Evolutionary conservation across 305 asterid genomes (phyloP), one percentile per base, ranked within the genome.

Genomic region (Striga hermonthica): DNA sequence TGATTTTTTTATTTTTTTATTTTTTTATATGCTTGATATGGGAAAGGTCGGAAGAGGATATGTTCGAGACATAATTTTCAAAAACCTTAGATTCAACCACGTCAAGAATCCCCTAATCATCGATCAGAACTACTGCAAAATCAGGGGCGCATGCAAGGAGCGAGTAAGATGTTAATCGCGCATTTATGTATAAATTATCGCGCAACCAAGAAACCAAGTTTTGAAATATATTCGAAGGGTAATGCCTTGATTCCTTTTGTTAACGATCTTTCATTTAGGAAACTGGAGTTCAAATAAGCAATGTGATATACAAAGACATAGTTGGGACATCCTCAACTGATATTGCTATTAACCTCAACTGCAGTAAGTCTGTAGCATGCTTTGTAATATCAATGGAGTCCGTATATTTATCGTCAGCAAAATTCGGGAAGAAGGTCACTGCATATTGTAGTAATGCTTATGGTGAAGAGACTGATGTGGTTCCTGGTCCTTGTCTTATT

Each of bases 81-180:
- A 77, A 68, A 87, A 77, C 37, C 77, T 84, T 2, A 4, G 40
- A 35, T 80, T 84, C 72, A 49, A 64, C 53, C 8, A 61, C 4
- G 90, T 84, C 49, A n/a, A 72, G 67, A 81, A 84, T 70, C 88
- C 90, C 50, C 79, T 84, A 62, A 81, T 84, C 74, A 87, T 83
- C 28, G 90, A 87, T 67, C 95, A 87, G 64, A 83, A 83, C 14
- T 84, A 87, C 49, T 87, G 91, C 49, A 37, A 62, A 3, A 31
- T 74, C 0, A 60, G 81, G 7, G 65, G 56, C 35, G 77, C 79
- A 11, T 87, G 95, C 70, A 2, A 54, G 41, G 79, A 75, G 64
- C 22, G 16, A 81, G 95, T 87, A 82, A 70, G 15, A 38, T 22
- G 31, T 15, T 49, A 14, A 47, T 47, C 3, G 1, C 3, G 1